Percentiles rank a stretch among this genome's conserved stretches.
Conservation (phyloP, 192 early-diverging fungal species). For the Chytriomyces sp. region DNA sequence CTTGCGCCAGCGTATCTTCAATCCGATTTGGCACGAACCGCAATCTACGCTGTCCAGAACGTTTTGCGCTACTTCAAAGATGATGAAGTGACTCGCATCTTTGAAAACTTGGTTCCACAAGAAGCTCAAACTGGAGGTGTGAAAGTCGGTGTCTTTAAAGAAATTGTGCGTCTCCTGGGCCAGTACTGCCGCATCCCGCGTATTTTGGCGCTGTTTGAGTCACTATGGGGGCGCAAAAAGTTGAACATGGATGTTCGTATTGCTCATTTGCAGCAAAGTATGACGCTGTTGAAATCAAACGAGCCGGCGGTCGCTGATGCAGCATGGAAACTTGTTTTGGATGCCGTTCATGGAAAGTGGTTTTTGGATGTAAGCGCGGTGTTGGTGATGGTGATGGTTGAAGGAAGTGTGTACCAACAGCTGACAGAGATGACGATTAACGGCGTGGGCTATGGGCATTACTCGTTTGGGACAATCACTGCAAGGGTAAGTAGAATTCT, state of each 20-base stretch:
- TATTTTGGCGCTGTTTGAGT: constrained; percentile 2
- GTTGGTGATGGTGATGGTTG: background rate
- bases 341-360: background rate
- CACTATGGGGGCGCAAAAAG: constrained; percentile 15
- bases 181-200: constrained; percentile 10
- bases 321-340: constrained; percentile 23
- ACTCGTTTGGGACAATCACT: background rate
- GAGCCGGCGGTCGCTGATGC: background rate
- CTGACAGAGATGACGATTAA: background rate
- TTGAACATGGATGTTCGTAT: constrained; percentile 26
- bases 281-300: background rate
- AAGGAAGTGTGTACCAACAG: background rate
- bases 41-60: constrained; percentile 27
- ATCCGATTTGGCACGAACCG: constrained; percentile 21
- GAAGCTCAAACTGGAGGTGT: background rate
- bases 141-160: constrained; percentile 28
- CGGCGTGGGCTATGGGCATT: background rate
- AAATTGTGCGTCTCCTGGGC: constrained; percentile 16
- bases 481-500: background rate
- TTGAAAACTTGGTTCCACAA: constrained; percentile 11
- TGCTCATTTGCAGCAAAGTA: constrained; percentile 5
- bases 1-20: constrained; percentile 13
- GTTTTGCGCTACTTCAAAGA: background rate
- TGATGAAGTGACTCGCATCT: background rate
- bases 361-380: background rate